Evolutionary conservation across 176 grass and related monocot genomes (phyloP).

Genomic region (Secale cereale): DNA sequence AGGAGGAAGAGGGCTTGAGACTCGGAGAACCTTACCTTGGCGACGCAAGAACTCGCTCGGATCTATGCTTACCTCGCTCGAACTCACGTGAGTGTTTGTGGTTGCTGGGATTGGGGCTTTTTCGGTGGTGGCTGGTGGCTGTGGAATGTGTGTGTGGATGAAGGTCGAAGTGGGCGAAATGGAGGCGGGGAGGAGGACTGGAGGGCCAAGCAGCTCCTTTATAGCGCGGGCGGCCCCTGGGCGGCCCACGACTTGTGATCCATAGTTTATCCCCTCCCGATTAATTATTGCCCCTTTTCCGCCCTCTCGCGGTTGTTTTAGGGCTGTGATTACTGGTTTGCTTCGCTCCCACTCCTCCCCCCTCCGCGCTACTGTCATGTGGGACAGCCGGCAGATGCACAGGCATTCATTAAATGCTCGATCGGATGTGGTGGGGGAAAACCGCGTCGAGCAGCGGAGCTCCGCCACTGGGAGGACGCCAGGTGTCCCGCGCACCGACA

Average conservation of each 20-base stretch:
- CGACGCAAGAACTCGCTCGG: slow-evolving; percentile 41
- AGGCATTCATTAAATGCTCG: background rate
- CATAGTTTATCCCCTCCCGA: background rate
- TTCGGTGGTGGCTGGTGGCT: background rate
- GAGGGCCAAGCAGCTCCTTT: slow-evolving; percentile 21
- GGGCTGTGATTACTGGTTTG: background rate
- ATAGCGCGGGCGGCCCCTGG: slow-evolving; percentile 22
- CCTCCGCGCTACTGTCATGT: background rate
- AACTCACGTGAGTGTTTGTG: background rate
- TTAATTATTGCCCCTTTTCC: background rate
- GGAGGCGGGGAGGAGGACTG: slow-evolving; percentile 38
- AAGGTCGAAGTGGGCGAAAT: background rate
- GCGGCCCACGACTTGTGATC: background rate
- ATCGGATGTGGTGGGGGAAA: background rate
- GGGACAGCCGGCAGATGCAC: background rate
- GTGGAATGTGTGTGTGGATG: background rate
- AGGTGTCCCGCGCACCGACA: background rate
- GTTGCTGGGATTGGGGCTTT: background rate
- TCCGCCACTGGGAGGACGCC: background rate
- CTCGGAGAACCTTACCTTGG: slow-evolving; percentile 36
- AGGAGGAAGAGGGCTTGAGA: background rate
- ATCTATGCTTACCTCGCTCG: slow-evolving; percentile 57
- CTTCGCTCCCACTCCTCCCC: slow-evolving; percentile 26
- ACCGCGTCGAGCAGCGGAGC: accelerated
- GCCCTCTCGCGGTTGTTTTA: background rate